phyloP scores from a whole-genome alignment of 202 grass and related monocot species.

The Panicum virgatum region DNA sequence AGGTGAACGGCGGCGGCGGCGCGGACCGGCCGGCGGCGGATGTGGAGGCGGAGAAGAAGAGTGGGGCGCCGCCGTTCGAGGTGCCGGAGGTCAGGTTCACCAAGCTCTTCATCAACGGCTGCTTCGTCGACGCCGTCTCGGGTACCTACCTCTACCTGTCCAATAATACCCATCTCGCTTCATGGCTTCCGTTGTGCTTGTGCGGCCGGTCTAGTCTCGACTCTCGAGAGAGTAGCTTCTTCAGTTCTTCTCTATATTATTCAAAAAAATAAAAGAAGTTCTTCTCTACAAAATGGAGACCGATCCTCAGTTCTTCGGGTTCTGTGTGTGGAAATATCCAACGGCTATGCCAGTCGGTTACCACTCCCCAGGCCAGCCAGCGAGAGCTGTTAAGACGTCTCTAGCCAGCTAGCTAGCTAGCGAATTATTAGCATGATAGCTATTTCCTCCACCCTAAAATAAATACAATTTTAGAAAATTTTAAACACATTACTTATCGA shows the following conservation, averaged over 20 bases:
- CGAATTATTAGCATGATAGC: too few relatives aligned
- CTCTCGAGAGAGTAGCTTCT: background rate
- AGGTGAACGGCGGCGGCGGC: background rate
- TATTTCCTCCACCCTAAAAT: too few relatives aligned
- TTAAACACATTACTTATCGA: too few relatives aligned
- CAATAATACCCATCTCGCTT: background rate
- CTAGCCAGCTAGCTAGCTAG: too few relatives aligned
- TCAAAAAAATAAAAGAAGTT: too few relatives aligned
- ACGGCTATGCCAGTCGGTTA: too few relatives aligned
- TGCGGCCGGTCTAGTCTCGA: too few relatives aligned
- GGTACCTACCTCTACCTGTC: slow-evolving; percentile 39
- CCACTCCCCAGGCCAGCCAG: too few relatives aligned
- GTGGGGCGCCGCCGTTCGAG: background rate
- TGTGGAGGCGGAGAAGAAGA: background rate
- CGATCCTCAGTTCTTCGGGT: too few relatives aligned
- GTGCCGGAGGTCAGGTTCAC: slow-evolving; percentile 72
- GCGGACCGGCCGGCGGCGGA: background rate
- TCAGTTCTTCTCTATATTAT: background rate
- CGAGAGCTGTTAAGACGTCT: too few relatives aligned
- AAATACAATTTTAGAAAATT: too few relatives aligned
- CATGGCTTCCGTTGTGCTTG: background rate
- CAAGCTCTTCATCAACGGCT: slow-evolving; percentile 79
- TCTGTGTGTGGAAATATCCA: too few relatives aligned
- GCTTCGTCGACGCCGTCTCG: slow-evolving; percentile 64
- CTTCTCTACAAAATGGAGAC: background rate